phyloP scores from a whole-genome alignment of 2,329 filamentous ascomycete genomes.

The Decorospora gaudefroyi region DNA sequence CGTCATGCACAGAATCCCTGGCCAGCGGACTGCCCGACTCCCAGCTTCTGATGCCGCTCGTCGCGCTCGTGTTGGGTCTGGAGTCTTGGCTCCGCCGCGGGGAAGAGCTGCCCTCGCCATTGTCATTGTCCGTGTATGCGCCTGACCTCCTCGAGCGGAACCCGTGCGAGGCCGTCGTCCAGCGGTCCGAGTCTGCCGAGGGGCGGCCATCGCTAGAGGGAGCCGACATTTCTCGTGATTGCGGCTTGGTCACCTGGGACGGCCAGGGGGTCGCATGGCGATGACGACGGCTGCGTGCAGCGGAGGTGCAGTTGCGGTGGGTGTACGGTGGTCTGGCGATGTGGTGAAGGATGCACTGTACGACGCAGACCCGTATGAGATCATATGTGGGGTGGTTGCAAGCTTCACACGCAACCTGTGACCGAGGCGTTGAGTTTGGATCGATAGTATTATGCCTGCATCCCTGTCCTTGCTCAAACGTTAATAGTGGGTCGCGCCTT shows the following conservation, averaged over 20 bases:
- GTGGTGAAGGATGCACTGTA: too few species aligned
- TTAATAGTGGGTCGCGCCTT: constrained; percentile 2
- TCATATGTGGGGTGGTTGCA: constrained; percentile 13
- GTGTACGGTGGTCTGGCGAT: constrained; percentile 6
- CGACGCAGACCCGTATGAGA: too few species aligned
- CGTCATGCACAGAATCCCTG: constrained; percentile 33
- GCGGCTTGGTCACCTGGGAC: constrained; percentile 30
- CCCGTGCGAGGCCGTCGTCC: constrained; percentile 40
- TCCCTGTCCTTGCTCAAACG: constrained; percentile 8
- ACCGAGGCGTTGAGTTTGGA: too few species aligned
- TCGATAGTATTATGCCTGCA: constrained; percentile 6
- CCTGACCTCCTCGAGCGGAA: constrained; percentile 37
- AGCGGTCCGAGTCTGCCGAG: constrained; percentile 43
- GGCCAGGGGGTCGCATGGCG: constrained; percentile 37
- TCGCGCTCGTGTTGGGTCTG: constrained; percentile 16
- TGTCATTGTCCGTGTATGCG: constrained; percentile 31
- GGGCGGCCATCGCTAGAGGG: constrained; percentile 42
- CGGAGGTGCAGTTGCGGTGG: constrained; percentile 6
- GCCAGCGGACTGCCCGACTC: constrained; percentile 24
- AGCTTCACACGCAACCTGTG: background rate
- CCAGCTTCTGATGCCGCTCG: constrained; percentile 10
- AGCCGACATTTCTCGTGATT: constrained; percentile 35
- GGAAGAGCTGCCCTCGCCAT: constrained; percentile 39
- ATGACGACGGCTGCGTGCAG: constrained; percentile 21
- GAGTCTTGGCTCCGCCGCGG: constrained; percentile 27